phyloP scores from a whole-genome alignment of 202 grass and related monocot genomes.

The Cymbopogon flexuosus region DNA sequence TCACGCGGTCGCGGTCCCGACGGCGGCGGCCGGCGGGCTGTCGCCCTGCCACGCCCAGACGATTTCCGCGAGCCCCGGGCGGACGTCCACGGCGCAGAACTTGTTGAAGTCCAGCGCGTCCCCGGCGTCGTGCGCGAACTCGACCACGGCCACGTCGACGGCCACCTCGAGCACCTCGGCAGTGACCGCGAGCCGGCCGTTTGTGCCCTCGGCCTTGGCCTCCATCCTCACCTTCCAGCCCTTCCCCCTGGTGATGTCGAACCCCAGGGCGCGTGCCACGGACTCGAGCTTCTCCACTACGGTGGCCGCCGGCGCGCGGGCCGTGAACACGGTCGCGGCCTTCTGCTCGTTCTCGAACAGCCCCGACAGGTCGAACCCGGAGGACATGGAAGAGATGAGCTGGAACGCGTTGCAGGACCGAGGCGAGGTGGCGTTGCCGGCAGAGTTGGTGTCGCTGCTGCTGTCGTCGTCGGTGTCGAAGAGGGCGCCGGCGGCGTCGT shows the following conservation, averaged over 20 bases:
- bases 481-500: not conserved
- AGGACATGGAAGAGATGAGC: conserved; percentile 92
- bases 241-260: conserved; percentile 38
- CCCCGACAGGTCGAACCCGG: conserved; percentile 86
- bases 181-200: conserved; percentile 48
- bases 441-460: not conserved
- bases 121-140: conserved; percentile 75
- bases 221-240: conserved; percentile 58
- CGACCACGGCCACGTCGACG: conserved; percentile 58
- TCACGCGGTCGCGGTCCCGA: not conserved
- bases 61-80: conserved; percentile 61
- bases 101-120: conserved; percentile 72
- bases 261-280: conserved; percentile 46
- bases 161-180: conserved; percentile 86
- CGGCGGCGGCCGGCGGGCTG: not conserved
- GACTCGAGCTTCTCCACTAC: conserved; percentile 54
- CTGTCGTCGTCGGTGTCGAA: not conserved
- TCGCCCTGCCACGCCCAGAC: conserved; percentile 98
- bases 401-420: conserved; percentile 96
- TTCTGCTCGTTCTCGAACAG: conserved; percentile 63
- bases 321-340: conserved; percentile 68
- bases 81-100: conserved; percentile 73
- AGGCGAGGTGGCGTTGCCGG: conserved; percentile 25
- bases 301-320: conserved; percentile 42
- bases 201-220: conserved; percentile 36